These are phyloP conservation scores for Mucuna pruriens DNA, from an alignment of 306 rosid species.

Conservation along the genomic window DNA sequence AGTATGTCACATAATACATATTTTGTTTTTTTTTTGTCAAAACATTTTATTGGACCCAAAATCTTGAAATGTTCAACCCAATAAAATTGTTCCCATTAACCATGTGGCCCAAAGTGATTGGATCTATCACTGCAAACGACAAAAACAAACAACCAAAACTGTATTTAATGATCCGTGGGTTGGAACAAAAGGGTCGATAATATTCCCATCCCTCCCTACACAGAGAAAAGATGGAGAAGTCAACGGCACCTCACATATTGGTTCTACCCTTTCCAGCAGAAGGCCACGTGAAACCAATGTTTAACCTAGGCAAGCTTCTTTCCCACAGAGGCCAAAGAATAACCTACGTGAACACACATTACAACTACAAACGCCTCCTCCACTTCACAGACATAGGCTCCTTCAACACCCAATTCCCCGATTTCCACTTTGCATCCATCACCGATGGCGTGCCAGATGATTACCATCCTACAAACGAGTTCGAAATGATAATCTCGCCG, in stretches of 20 bases:
- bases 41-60: no score
- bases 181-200: no score
- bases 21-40: no score
- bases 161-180: no score
- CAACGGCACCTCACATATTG: not conserved
- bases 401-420: not conserved
- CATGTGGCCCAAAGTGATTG: no score
- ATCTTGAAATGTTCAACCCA: no score
- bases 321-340: not conserved
- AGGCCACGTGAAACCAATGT: conserved; percentile 30
- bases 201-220: no score
- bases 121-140: no score
- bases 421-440: not conserved
- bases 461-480: not conserved
- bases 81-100: no score
- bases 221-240: not conserved
- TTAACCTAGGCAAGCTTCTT: not conserved
- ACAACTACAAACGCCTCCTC: not conserved
- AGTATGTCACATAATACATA: no score
- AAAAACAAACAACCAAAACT: no score
- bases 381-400: not conserved
- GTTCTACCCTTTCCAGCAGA: conserved; percentile 9
- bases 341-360: conserved; percentile 19
- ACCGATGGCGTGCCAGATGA: not conserved
- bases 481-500: not conserved